Percentiles rank a stretch among this genome's conserved stretches.
Evolutionary conservation across 495 filamentous ascomycete species (phyloP).

Genomic region (Penicillium ochrochloron): DNA sequence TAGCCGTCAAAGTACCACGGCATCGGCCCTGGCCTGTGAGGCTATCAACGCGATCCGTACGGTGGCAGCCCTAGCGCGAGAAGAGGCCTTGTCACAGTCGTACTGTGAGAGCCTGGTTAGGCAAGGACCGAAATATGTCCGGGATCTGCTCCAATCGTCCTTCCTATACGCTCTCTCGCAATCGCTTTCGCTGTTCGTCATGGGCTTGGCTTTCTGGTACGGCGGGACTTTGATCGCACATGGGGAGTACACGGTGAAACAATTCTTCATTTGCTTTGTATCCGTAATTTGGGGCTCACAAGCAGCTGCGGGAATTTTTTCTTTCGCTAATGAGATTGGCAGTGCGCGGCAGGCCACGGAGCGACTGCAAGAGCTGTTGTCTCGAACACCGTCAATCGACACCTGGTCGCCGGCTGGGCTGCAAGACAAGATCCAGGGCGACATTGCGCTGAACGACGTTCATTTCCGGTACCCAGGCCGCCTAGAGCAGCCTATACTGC

Average conservation of each 20-base stretch:
- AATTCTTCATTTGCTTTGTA: constrained; percentile 3
- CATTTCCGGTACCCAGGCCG: constrained; percentile 79
- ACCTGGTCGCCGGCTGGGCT: constrained; percentile 74
- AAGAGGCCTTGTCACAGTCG: background rate
- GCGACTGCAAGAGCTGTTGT: constrained; percentile 50
- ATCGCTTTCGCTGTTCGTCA: background rate
- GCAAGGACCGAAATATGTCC: background rate
- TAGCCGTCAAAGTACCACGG: background rate
- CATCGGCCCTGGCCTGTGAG: background rate
- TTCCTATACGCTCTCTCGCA: background rate
- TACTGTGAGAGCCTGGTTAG: background rate
- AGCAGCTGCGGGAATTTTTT: background rate
- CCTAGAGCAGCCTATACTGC: constrained; percentile 73
- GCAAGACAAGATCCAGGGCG: constrained; percentile 57
- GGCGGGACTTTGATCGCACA: background rate
- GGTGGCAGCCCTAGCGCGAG: background rate
- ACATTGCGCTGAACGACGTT: constrained; percentile 72
- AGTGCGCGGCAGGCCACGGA: background rate
- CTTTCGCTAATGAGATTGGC: background rate
- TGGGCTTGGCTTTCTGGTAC: constrained; percentile 1
- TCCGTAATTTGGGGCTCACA: background rate
- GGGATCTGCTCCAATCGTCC: background rate
- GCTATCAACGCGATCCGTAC: constrained; percentile 1
- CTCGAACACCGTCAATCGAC: constrained; percentile 71
- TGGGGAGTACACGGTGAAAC: background rate